Conservation (phyloP, 2,329 filamentous ascomycete species). For the Tolypocladium sp. region DNA sequence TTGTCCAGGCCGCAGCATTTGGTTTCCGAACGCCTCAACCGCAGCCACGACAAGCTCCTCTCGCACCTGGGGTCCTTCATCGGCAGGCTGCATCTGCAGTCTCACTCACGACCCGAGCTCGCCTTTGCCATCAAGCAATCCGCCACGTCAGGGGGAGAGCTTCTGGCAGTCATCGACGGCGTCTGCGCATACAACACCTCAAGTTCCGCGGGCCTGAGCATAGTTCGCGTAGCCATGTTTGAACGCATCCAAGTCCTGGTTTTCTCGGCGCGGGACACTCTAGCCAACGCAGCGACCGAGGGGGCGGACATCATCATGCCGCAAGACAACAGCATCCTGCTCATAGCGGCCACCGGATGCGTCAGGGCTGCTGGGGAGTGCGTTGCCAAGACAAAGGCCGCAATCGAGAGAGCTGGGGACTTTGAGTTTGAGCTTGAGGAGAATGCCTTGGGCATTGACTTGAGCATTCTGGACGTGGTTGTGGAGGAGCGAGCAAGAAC, state of each 20-base stretch:
- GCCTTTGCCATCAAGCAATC: conserved; percentile 76
- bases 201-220: conserved; percentile 55
- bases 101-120: conserved; percentile 79
- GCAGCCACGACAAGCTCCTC: conserved; percentile 78
- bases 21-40: conserved; percentile 72
- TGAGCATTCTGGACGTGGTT: conserved; percentile 38
- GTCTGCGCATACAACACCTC: conserved; percentile 70
- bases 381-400: conserved; percentile 73
- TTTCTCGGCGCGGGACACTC: conserved; percentile 69
- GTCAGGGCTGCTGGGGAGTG: conserved; percentile 88
- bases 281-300: conserved; percentile 57
- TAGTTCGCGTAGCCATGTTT: conserved; percentile 68
- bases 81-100: conserved; percentile 79
- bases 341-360: conserved; percentile 74
- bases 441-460: conserved; percentile 44
- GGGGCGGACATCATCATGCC: conserved; percentile 74
- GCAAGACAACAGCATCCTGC: conserved; percentile 65
- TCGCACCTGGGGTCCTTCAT: conserved; percentile 91
- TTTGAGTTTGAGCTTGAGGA: conserved; percentile 74
- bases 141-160: conserved; percentile 68
- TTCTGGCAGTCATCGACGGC: conserved; percentile 72
- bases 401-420: conserved; percentile 83
- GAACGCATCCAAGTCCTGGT: conserved; percentile 73
- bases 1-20: conserved; percentile 59
- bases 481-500: conserved; percentile 21